Evolutionary conservation across 1,284 basidiomycete genomes (phyloP).

Genomic region (Pseudozyma thailandica): DNA sequence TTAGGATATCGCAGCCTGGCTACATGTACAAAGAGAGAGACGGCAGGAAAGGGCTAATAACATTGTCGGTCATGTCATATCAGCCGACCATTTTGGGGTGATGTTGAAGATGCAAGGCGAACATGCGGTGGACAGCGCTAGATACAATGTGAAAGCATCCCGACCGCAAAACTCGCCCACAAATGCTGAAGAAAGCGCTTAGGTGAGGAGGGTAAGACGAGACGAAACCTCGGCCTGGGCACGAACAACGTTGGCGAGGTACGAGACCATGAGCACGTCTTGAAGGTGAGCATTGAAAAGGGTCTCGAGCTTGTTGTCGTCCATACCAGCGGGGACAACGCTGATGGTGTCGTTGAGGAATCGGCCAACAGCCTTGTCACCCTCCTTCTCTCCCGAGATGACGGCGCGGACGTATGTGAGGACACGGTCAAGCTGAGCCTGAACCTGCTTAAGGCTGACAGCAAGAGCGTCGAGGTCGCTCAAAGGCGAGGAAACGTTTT

Average conservation of each 20-base stretch:
- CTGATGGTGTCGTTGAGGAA: constrained; percentile 85
- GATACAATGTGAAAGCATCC: not conserved
- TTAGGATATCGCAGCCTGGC: constrained; percentile 42
- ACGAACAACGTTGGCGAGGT: constrained; percentile 91
- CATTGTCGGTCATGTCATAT: not conserved
- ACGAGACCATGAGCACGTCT: constrained; percentile 93
- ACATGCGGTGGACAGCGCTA: not conserved
- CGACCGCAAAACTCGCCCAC: not conserved
- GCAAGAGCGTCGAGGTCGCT: constrained; percentile 73
- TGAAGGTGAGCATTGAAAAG: constrained; percentile 70
- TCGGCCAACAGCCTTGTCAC: constrained; percentile 87
- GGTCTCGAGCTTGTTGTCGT: constrained; percentile 58
- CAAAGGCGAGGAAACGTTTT: constrained; percentile 66
- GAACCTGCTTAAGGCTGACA: constrained; percentile 77
- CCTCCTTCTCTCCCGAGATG: constrained; percentile 79
- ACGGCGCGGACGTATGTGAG: constrained; percentile 87
- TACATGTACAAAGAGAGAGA: constrained; percentile 36
- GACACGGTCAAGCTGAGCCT: constrained; percentile 84
- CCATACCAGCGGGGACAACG: constrained; percentile 60
- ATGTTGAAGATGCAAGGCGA: not conserved
- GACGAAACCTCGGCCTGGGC: constrained; percentile 93
- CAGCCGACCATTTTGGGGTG: constrained; percentile 9
- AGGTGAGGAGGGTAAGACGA: constrained; percentile 81
- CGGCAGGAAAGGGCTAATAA: constrained; percentile 2
- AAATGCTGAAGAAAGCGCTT: constrained; percentile 4